Conservation (phyloP, 2,329 filamentous ascomycete genomes). For the Bimuria novae-zelandiae region DNA sequence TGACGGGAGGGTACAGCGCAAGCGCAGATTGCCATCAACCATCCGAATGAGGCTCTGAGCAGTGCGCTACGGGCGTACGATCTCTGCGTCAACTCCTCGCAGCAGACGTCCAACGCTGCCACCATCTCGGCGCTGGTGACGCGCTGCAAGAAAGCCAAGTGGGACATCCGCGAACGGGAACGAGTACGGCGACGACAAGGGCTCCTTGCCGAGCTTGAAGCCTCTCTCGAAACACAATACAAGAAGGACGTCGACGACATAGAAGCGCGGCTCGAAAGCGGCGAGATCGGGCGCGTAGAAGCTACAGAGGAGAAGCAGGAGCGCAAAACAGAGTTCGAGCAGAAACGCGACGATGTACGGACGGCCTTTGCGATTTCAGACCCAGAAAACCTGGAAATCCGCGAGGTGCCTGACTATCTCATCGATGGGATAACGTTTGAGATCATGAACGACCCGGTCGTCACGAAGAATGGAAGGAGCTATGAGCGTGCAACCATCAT, state of each 20-base stretch:
- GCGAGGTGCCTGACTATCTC: slow-evolving; percentile 73
- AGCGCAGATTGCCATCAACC: slow-evolving; percentile 74
- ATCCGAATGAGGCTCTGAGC: slow-evolving; percentile 72
- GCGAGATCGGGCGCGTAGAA: slow-evolving; percentile 50
- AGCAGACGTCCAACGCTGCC: slow-evolving; percentile 68
- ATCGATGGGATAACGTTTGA: slow-evolving; percentile 77
- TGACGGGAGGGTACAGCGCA: slow-evolving; percentile 58
- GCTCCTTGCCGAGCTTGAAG: slow-evolving; percentile 65
- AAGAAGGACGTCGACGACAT: slow-evolving; percentile 46
- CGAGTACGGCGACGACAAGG: slow-evolving; percentile 61
- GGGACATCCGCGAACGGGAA: slow-evolving; percentile 73
- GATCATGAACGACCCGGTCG: slow-evolving; percentile 72
- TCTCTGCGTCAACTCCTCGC: slow-evolving; percentile 61
- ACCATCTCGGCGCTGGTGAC: slow-evolving; percentile 76
- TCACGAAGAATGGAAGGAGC: slow-evolving; percentile 82
- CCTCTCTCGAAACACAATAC: slow-evolving; percentile 39
- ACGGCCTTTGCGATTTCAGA: slow-evolving; percentile 54
- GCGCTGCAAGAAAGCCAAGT: slow-evolving; percentile 81
- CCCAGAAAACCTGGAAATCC: slow-evolving; percentile 48
- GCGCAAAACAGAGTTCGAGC: slow-evolving; percentile 46
- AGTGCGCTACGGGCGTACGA: slow-evolving; percentile 75
- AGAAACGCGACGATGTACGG: slow-evolving; percentile 51
- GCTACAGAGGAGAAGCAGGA: slow-evolving; percentile 54
- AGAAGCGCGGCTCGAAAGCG: slow-evolving; percentile 40
- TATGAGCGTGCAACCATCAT: slow-evolving; percentile 87